phyloP scores from a whole-genome alignment of 148 eudicot genomes.

The Bassia scoparia region DNA sequence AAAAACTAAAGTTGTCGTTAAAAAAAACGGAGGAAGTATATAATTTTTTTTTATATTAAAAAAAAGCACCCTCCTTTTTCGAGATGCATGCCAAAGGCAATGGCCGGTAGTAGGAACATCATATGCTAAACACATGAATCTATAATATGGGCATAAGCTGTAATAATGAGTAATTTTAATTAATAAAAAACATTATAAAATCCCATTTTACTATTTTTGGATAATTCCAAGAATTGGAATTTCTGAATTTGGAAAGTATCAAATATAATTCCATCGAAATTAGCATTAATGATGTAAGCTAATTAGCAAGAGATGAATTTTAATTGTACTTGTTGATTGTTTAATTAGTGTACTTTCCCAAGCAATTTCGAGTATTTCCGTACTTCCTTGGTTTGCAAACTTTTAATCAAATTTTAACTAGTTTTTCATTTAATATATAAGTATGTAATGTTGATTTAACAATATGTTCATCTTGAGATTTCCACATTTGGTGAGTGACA shows the following conservation, averaged over 20 bases:
- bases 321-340: not conserved
- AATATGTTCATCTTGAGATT: not conserved
- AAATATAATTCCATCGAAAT: not conserved
- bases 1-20: too few relatives aligned
- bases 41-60: too few relatives aligned
- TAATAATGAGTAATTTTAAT: not conserved
- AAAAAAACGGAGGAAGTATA: too few relatives aligned
- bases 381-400: not conserved
- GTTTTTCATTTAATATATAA: too few relatives aligned
- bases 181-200: too few relatives aligned
- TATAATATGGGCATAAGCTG: conserved; percentile 2
- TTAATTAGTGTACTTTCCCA: not conserved
- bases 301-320: not conserved
- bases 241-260: not conserved
- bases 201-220: not conserved
- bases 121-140: not conserved
- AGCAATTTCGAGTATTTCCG: conserved; percentile 7
- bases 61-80: not conserved
- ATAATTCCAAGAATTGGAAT: not conserved
- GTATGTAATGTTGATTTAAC: not conserved
- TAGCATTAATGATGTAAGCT: conserved; percentile 6
- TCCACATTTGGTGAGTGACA: not conserved
- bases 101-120: not conserved
- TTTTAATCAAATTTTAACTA: not conserved
- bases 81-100: conserved; percentile 10